A percentile compares a stretch with the other conserved stretches of the same genome.
Conservation (phyloP, 805 yeast species). For the Starmerella cellae region DNA sequence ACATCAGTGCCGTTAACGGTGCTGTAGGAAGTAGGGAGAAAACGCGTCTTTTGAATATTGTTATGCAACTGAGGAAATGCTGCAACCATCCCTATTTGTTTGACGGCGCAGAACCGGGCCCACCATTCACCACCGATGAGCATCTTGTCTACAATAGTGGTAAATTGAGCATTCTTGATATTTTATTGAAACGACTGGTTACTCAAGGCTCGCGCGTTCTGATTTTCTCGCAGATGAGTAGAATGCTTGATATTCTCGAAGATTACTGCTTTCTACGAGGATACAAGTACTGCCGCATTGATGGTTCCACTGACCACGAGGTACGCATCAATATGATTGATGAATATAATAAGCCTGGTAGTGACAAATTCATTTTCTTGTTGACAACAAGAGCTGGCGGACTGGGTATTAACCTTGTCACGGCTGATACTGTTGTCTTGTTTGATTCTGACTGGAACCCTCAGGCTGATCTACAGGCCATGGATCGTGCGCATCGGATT, state of each 20-base stretch:
- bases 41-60: conserved; percentile 79
- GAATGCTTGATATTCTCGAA: conserved; percentile 77
- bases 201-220: conserved; percentile 76
- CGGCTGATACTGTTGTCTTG: conserved; percentile 79
- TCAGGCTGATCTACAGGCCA: conserved; percentile 93
- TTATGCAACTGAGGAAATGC: conserved; percentile 92
- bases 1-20: conserved; percentile 92
- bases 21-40: conserved; percentile 90
- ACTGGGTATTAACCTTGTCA: conserved; percentile 79
- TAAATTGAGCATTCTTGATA: conserved; percentile 79
- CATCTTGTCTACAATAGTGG: conserved; percentile 84
- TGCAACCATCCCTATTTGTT: conserved; percentile 94
- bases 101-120: conserved; percentile 99
- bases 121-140: conserved; percentile 92
- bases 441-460: conserved; percentile 98
- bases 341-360: conserved; percentile 70
- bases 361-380: conserved; percentile 70
- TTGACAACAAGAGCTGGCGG: conserved; percentile 96
- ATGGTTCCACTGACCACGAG: conserved; percentile 86
- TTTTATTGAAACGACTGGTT: conserved; percentile 57
- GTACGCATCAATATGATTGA: conserved; percentile 88
- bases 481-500: conserved; percentile 96
- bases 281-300: conserved; percentile 79
- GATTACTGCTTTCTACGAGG: conserved; percentile 82
- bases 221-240: conserved; percentile 87